Evolutionary conservation across 2,329 filamentous ascomycete species (phyloP), one percentile per base, ranked within the genome.

Genomic region (Curvularia eragrostidis): DNA sequence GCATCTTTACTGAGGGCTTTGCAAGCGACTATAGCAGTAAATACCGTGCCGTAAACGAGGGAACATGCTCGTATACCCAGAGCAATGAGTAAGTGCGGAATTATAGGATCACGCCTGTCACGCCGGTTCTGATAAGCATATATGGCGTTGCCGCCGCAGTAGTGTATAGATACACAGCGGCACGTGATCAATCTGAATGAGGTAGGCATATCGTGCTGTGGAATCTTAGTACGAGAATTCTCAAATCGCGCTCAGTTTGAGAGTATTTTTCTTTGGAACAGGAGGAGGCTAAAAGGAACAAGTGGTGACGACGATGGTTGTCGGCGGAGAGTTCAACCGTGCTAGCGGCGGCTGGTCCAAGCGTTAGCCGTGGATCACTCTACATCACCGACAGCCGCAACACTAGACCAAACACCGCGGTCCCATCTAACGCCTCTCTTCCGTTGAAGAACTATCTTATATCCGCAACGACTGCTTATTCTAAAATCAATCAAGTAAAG

Each of bases 361-460:
- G 60, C 62, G 56, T 52, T 34, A 41, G 48, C 52, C 39, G 59
- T 59, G 57, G 57, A 52, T 48, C 54, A 30, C 52, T 60, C 63
- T 56, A 62, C 61, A 61, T 64, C 56, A 64, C 52, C 60, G 52
- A 58, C 50, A 59, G 53, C 57, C 54, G 57, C 55, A 62, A 62
- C 59, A 64, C 61, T 47, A 56, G 44, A 56, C 23, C 56, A 66
- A 58, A 64, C 55, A 32, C 24, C 52, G 36, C 50, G 51, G 53
- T 56, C 41, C 56, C 58, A 60, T 44, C 38, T 30, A 34, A 47
- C 49, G 24, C 48, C 26, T 51, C 28, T 39, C 24, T 51, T 23
- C 51, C 24, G 19, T 39, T 12, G 21, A n/a, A 13, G n/a, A 48
- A 13, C 28, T 18, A n/a, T 21, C 5, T 23, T 24, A 21, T 12